Evolutionary conservation across 2,329 filamentous ascomycete species (phyloP).

Genomic region (Hymenoscyphus infarciens): DNA sequence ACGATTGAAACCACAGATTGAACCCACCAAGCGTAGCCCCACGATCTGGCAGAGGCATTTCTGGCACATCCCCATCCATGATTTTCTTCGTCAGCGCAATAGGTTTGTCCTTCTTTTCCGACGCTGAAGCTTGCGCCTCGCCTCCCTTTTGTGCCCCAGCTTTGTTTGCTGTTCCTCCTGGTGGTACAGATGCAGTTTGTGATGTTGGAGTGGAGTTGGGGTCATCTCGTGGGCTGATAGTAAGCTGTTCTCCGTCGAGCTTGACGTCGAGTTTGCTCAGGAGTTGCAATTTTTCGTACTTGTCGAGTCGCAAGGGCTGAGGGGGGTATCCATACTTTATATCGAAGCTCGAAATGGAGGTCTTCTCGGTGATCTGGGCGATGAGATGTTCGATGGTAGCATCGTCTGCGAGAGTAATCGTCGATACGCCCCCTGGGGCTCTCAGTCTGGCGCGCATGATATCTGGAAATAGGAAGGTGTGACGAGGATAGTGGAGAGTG

Average conservation of each 20-base stretch:
- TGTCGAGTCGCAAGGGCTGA: slow-evolving; percentile 60
- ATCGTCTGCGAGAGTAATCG: slow-evolving; percentile 63
- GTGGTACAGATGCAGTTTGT: not conserved
- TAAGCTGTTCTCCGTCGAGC: slow-evolving; percentile 66
- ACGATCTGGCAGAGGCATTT: slow-evolving; percentile 45
- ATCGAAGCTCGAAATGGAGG: slow-evolving; percentile 63
- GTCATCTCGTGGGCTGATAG: slow-evolving; percentile 41
- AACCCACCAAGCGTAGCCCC: slow-evolving; percentile 49
- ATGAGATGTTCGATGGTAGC: slow-evolving; percentile 63
- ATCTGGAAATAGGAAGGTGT: slow-evolving; percentile 4
- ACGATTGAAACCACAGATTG: slow-evolving; percentile 23
- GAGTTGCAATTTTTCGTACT: slow-evolving; percentile 41
- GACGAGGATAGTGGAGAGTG: slow-evolving; percentile 5
- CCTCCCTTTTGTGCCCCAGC: slow-evolving; percentile 10
- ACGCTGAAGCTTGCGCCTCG: not conserved
- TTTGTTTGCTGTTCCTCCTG: slow-evolving; percentile 11
- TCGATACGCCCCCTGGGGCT: slow-evolving; percentile 68
- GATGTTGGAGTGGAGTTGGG: slow-evolving; percentile 1
- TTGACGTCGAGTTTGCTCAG: slow-evolving; percentile 56
- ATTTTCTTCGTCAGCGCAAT: slow-evolving; percentile 30
- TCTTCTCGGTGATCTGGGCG: slow-evolving; percentile 57
- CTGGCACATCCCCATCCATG: slow-evolving; percentile 35
- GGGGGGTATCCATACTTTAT: slow-evolving; percentile 85
- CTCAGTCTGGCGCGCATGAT: slow-evolving; percentile 72
- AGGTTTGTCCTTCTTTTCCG: slow-evolving; percentile 14